Evolutionary conservation across 2,329 filamentous ascomycete species (phyloP).

Genomic region (Colletotrichum echinochloae): DNA sequence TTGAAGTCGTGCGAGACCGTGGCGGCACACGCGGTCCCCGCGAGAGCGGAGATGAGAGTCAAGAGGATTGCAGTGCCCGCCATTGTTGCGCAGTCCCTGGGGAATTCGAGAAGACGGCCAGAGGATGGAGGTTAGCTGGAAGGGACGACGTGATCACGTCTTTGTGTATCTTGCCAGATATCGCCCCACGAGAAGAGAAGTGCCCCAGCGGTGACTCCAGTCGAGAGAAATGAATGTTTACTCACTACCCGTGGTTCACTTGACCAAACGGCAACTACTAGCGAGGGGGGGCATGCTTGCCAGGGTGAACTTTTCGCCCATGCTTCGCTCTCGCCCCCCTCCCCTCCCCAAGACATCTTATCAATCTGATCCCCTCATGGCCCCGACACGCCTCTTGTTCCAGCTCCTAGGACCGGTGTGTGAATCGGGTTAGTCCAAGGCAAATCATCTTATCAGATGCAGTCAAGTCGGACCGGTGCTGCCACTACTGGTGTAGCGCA

Average conservation of each 20-base stretch:
- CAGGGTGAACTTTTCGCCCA: constrained; percentile 3
- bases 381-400: constrained; percentile 13
- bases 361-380: constrained; percentile 37
- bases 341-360: constrained; percentile 29
- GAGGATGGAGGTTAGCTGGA: not conserved
- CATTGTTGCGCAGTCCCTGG: not conserved
- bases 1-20: constrained; percentile 74
- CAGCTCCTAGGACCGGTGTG: not conserved
- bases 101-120: not conserved
- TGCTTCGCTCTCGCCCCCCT: too few species aligned
- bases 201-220: not conserved
- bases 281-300: constrained; percentile 14
- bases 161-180: constrained; percentile 5
- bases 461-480: not conserved
- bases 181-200: not conserved
- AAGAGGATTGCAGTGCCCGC: constrained; percentile 11
- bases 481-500: not conserved
- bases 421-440: constrained; percentile 11
- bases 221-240: constrained; percentile 4
- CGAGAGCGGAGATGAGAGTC: constrained; percentile 31
- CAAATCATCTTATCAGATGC: constrained; percentile 32
- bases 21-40: constrained; percentile 44
- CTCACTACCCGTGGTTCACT: constrained; percentile 1
- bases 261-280: constrained; percentile 25
- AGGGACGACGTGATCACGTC: not conserved